Conservation (phyloP, 306 rosid species). For the Morella rubra region DNA sequence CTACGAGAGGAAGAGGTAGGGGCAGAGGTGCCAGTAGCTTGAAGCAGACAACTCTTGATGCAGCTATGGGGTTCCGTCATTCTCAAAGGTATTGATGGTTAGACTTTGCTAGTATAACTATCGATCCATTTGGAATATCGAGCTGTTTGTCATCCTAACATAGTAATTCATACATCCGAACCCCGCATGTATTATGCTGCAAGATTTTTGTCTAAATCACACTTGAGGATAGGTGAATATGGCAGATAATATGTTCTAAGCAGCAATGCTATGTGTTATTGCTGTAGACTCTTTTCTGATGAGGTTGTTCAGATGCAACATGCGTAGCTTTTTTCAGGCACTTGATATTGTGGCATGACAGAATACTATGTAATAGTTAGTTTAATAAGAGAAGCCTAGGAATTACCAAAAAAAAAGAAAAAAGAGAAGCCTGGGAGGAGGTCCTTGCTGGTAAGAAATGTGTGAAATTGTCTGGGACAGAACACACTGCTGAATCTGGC, state of each 20-base stretch:
- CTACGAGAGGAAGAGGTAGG: slow-evolving; percentile 80
- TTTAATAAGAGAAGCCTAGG: neutral
- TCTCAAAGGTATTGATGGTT: slow-evolving; percentile 67
- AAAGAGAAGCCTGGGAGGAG: neutral
- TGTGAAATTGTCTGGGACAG: neutral
- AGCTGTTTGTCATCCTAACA: slow-evolving; percentile 8
- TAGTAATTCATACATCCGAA: slow-evolving; percentile 10
- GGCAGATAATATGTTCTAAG: neutral
- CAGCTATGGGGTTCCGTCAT: slow-evolving; percentile 69
- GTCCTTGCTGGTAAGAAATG: neutral
- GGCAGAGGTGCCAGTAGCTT: slow-evolving; percentile 47
- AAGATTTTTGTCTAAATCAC: neutral
- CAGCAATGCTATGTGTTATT: neutral
- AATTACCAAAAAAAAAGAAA: neutral
- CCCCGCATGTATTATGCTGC: neutral
- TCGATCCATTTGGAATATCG: slow-evolving; percentile 17
- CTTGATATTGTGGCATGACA: neutral
- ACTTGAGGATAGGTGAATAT: neutral
- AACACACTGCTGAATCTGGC: neutral
- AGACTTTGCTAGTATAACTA: neutral
- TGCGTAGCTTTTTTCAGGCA: neutral
- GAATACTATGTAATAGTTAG: neutral
- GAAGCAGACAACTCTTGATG: slow-evolving; percentile 94
- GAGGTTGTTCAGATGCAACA: neutral
- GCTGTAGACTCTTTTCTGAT: neutral